A percentile compares a stretch with the other conserved stretches of the same genome.
Evolutionary conservation across 345 rosid genomes (phyloP).

Genomic region (Jatropha curcas): DNA sequence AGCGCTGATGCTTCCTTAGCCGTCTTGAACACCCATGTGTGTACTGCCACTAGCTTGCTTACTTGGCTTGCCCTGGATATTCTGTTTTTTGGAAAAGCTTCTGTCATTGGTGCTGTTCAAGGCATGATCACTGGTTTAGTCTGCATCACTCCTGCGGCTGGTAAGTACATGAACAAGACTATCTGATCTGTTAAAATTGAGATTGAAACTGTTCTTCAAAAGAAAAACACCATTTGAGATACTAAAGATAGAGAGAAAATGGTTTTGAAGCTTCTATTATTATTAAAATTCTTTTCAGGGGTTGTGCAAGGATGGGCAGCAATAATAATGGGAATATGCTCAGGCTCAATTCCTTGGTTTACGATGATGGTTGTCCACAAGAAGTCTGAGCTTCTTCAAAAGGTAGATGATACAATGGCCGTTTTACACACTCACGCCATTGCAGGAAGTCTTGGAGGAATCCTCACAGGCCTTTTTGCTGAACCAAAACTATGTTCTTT

Average conservation of each 20-base stretch:
- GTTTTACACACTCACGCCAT: constrained; percentile 53
- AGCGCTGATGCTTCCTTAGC: constrained; percentile 44
- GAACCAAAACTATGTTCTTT: constrained; percentile 37
- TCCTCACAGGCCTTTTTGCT: constrained; percentile 44
- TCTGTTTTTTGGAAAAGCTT: constrained; percentile 37
- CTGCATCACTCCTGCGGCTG: constrained; percentile 60
- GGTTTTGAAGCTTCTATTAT: too few relatives aligned
- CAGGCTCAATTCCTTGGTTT: constrained; percentile 56
- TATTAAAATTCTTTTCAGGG: constrained; percentile 21
- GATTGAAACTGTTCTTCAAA: too few relatives aligned
- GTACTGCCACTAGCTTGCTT: constrained; percentile 51
- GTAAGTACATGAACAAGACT: constrained; percentile 20
- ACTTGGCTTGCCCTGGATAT: constrained; percentile 47
- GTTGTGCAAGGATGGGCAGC: constrained; percentile 61
- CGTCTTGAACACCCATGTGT: constrained; percentile 48
- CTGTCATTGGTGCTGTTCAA: constrained; percentile 55
- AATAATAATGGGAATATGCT: constrained; percentile 46
- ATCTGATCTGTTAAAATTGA: too few relatives aligned
- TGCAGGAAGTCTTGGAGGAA: constrained; percentile 48
- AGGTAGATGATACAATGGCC: constrained; percentile 56
- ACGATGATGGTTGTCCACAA: constrained; percentile 58
- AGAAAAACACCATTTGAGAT: too few relatives aligned
- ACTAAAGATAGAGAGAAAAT: too few relatives aligned
- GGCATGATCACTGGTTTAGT: constrained; percentile 60
- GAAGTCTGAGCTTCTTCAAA: constrained; percentile 37